Evolutionary conservation across 2,329 filamentous ascomycete species (phyloP).

Genomic region (Fusarium sacchari): DNA sequence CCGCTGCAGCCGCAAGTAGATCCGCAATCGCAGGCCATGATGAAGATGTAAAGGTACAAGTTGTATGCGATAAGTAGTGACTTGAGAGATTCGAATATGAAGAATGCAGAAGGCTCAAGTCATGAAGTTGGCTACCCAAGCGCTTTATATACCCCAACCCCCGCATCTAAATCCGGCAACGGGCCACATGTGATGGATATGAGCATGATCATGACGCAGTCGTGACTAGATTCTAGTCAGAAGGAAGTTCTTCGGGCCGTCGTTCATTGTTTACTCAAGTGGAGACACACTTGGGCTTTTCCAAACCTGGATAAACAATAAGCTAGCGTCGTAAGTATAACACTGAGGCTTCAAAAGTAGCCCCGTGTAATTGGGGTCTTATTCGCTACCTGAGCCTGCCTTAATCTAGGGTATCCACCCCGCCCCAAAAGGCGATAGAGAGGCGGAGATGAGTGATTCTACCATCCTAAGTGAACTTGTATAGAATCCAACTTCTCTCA

Average conservation of each 20-base stretch:
- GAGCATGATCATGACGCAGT: conserved; percentile 4
- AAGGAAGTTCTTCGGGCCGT: background rate
- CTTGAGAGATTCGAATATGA: too few relatives aligned
- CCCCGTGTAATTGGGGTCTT: too few relatives aligned
- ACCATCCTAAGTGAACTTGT: too few relatives aligned
- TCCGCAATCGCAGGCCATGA: conserved; percentile 22
- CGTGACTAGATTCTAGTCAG: background rate
- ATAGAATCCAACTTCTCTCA: too few relatives aligned
- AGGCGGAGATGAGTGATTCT: too few relatives aligned
- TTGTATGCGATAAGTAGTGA: accelerated
- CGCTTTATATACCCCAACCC: conserved; percentile 11
- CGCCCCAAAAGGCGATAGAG: too few relatives aligned
- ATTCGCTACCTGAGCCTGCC: too few relatives aligned
- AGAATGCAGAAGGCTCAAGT: background rate
- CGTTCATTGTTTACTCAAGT: background rate
- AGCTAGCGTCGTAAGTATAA: too few relatives aligned
- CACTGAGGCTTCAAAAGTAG: too few relatives aligned
- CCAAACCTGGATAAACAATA: background rate
- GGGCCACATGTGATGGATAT: background rate
- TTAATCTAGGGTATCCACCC: too few relatives aligned
- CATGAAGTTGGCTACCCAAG: background rate
- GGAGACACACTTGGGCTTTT: background rate
- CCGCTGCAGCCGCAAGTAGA: conserved; percentile 7
- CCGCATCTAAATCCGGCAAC: background rate
- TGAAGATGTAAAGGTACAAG: background rate